A percentile compares a stretch with the other conserved stretches of the same genome.
Evolutionary conservation across 2,329 filamentous ascomycete species (phyloP).

Genomic region (Diaporthe destruens): DNA sequence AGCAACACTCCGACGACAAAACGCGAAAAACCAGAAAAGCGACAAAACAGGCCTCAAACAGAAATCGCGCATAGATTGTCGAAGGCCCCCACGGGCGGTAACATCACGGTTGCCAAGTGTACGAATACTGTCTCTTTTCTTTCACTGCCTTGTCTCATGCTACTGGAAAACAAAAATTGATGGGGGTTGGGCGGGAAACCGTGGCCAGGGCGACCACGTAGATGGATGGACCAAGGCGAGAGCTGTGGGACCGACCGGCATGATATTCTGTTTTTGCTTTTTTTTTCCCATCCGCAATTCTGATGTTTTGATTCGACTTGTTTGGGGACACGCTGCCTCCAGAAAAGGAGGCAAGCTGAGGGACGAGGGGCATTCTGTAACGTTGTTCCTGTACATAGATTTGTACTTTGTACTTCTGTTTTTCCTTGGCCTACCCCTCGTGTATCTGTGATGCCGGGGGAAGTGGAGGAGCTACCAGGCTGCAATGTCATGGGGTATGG

Average conservation of each 20-base stretch:
- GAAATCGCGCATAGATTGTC: conserved; percentile 40
- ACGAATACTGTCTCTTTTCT: conserved; percentile 35
- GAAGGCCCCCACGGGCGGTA: conserved; percentile 41
- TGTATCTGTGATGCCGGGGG: conserved; percentile 39
- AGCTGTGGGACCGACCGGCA: conserved; percentile 5
- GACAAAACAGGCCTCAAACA: conserved; percentile 38
- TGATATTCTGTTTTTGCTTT: background rate
- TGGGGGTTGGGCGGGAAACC: conserved; percentile 23
- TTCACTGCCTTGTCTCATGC: conserved; percentile 30
- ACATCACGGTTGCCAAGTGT: conserved; percentile 39
- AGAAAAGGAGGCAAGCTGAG: conserved; percentile 7
- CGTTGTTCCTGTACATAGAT: conserved; percentile 33
- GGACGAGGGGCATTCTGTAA: background rate
- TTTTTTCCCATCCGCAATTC: background rate
- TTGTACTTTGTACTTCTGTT: conserved; percentile 25
- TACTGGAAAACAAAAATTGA: conserved; percentile 34
- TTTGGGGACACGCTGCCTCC: conserved; percentile 12
- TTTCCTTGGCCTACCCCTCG: conserved; percentile 5
- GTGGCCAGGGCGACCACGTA: conserved; percentile 33
- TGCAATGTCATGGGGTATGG: conserved; percentile 29
- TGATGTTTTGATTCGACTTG: conserved; percentile 3
- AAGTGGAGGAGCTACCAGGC: conserved; percentile 30
- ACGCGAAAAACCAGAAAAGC: conserved; percentile 36
- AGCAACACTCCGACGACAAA: conserved; percentile 36
- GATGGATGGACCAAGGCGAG: conserved; percentile 28